phyloP scores from a whole-genome alignment of 2,329 filamentous ascomycete genomes.

The Didymella sp. region DNA sequence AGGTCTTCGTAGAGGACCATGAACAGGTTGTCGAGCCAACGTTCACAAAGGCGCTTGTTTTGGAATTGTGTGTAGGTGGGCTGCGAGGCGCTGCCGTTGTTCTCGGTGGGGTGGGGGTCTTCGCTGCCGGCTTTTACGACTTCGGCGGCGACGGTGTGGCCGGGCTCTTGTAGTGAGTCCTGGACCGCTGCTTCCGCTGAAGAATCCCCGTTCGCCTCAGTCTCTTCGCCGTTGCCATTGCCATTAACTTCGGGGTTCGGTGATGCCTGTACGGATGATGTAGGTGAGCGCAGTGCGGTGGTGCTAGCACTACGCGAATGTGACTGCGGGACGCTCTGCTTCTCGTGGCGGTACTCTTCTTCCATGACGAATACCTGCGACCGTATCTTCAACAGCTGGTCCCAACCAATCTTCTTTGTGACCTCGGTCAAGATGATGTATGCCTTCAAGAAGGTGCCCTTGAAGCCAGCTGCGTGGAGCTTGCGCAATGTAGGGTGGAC shows the following conservation, averaged over 20 bases:
- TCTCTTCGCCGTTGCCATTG: conserved; percentile 33
- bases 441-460: conserved; percentile 93
- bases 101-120: conserved; percentile 50
- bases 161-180: conserved; percentile 74
- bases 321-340: conserved; percentile 48
- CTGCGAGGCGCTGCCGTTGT: conserved; percentile 63
- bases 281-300: conserved; percentile 75
- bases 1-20: conserved; percentile 99
- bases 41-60: conserved; percentile 95
- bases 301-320: conserved; percentile 77
- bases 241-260: conserved; percentile 53
- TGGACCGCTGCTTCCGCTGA: conserved; percentile 36
- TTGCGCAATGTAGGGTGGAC: conserved; percentile 87
- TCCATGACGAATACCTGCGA: conserved; percentile 99
- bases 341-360: conserved; percentile 94
- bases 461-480: conserved; percentile 86
- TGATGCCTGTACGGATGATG: conserved; percentile 10
- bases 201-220: conserved; percentile 38
- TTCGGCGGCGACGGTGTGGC: conserved; percentile 77
- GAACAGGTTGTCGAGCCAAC: conserved; percentile 98
- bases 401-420: conserved; percentile 96
- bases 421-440: conserved; percentile 95
- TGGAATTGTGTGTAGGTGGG: conserved; percentile 87
- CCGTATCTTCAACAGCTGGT: conserved; percentile 89
- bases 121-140: conserved; percentile 78